These are phyloP conservation scores for Trichosporon asahii DNA, from an alignment of 1,284 basidiomycete species.

Conservation along the genomic window DNA sequence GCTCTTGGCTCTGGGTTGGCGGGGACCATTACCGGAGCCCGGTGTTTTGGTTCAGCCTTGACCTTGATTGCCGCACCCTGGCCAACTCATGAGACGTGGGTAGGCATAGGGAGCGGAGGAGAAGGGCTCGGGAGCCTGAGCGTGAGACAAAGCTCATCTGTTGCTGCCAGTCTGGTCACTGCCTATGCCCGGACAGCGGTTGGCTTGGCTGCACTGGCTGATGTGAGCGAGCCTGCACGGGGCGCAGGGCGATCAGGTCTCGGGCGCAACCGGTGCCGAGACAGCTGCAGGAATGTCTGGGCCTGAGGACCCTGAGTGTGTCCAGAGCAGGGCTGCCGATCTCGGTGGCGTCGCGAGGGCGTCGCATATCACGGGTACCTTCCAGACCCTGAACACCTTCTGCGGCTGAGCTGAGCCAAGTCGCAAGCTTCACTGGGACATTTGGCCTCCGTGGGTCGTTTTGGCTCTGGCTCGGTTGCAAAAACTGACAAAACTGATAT, in stretches of 20 bases:
- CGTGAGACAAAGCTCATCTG: background rate
- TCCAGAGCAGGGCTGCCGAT: background rate
- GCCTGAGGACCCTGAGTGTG: background rate
- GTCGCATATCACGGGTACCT: conserved; percentile 2
- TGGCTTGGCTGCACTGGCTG: background rate
- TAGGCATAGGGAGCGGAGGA: too few relatives aligned
- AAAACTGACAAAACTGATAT: background rate
- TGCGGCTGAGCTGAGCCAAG: background rate
- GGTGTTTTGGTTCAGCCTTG: conserved; percentile 1
- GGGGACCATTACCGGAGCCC: background rate
- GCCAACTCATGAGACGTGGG: background rate
- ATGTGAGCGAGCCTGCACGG: background rate
- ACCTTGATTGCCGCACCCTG: background rate
- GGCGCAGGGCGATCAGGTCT: background rate
- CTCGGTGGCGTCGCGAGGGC: background rate
- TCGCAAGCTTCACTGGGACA: too few relatives aligned
- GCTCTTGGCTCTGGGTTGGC: background rate
- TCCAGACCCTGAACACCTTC: background rate
- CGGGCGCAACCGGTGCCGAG: background rate
- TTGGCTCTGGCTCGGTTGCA: background rate
- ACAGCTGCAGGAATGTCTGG: background rate
- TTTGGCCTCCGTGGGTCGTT: too few relatives aligned
- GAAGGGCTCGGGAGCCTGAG: background rate
- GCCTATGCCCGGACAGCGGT: background rate
- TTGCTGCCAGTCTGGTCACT: background rate